These are phyloP conservation scores for Sporisorium scitamineum DNA, from an alignment of 1,284 basidiomycete genomes.

Conservation along the genomic window DNA sequence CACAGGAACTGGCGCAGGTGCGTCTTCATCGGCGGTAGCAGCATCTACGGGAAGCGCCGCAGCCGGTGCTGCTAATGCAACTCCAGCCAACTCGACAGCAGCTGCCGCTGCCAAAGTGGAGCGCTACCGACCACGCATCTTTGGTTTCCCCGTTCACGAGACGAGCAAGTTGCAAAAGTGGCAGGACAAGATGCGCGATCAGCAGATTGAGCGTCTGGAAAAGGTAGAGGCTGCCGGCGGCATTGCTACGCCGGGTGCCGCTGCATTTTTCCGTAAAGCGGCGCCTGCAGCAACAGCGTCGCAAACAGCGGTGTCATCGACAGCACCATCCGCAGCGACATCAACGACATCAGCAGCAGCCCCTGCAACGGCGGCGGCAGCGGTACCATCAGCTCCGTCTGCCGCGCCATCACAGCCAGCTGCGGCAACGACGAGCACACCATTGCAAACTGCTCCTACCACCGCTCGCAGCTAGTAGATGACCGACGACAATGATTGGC, in stretches of 20 bases:
- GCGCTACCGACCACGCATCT: constrained; percentile 65
- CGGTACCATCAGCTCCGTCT: background rate
- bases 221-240: constrained; percentile 47
- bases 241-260: constrained; percentile 39
- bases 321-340: background rate
- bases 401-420: constrained; percentile 9
- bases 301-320: background rate
- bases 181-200: constrained; percentile 62
- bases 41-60: constrained; percentile 21
- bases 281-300: background rate
- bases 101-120: constrained; percentile 60
- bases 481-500: background rate
- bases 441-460: constrained; percentile 17
- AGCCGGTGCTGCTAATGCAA: background rate
- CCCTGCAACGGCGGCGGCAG: background rate
- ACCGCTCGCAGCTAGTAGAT: background rate
- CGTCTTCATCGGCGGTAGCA: constrained; percentile 12
- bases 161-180: constrained; percentile 65
- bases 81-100: constrained; percentile 35
- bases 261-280: constrained; percentile 43
- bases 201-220: constrained; percentile 58
- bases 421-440: constrained; percentile 6
- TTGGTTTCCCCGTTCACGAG: constrained; percentile 69
- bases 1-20: constrained; percentile 27
- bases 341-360: constrained; percentile 8